Evolutionary conservation across 257 asterid species (phyloP).

Genomic region (Przewalskia tangutica): DNA sequence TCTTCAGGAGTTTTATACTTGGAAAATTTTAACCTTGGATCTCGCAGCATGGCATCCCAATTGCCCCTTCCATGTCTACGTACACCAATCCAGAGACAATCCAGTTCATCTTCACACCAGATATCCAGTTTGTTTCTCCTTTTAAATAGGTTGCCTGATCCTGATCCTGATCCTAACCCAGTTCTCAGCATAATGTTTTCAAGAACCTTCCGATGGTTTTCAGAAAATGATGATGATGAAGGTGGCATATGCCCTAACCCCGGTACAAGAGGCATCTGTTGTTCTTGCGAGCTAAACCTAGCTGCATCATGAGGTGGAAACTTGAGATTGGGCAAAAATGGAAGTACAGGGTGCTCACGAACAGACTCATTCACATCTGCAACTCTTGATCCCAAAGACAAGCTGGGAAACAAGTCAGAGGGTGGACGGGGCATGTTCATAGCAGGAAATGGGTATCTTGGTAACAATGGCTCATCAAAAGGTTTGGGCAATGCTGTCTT

Average conservation of each 20-base stretch:
- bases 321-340: conserved; percentile 60
- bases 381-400: conserved; percentile 68
- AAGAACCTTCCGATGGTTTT: conserved; percentile 72
- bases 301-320: conserved; percentile 42
- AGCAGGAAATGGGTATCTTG: conserved; percentile 50
- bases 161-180: conserved; percentile 55
- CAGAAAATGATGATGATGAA: conserved; percentile 54
- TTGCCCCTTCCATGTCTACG: conserved; percentile 90
- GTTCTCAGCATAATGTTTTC: conserved; percentile 68
- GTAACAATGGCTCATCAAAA: conserved; percentile 55
- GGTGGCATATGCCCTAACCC: conserved; percentile 51
- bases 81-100: conserved; percentile 89
- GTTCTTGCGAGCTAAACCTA: conserved; percentile 47
- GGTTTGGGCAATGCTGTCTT: conserved; percentile 64
- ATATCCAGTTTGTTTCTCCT: conserved; percentile 47
- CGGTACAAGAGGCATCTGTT: neutral
- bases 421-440: conserved; percentile 32
- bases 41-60: conserved; percentile 84
- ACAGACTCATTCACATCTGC: conserved; percentile 30
- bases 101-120: conserved; percentile 98
- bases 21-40: conserved; percentile 72
- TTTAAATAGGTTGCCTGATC: conserved; percentile 31
- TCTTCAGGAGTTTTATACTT: conserved; percentile 66
- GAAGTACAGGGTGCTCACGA: conserved; percentile 48
- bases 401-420: conserved; percentile 55